Evolutionary conservation across 805 yeast genomes (phyloP).

Genomic region (Metschnikowia henanensis): DNA sequence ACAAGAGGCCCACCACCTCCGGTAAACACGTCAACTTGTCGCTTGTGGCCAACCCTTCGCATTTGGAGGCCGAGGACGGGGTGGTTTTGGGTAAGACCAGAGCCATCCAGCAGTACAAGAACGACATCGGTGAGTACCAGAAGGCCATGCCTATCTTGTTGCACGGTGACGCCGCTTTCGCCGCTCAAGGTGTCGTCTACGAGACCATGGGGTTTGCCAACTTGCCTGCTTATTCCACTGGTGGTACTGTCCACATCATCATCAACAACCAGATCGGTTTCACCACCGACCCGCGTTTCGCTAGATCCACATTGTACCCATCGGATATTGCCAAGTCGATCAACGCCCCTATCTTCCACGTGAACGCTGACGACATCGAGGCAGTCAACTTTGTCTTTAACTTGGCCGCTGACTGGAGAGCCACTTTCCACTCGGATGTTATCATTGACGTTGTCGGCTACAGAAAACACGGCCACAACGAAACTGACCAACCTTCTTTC

Average conservation of each 20-base stretch:
- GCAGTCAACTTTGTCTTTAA: conserved; percentile 88
- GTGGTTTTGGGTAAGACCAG: conserved; percentile 98
- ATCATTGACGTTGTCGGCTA: conserved; percentile 97
- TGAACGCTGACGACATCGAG: conserved; percentile 97
- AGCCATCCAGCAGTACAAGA: conserved; percentile 90
- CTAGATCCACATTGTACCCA: conserved; percentile 98
- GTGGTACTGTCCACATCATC: conserved; percentile 96
- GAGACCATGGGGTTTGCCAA: conserved; percentile 95
- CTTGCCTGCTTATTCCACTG: conserved; percentile 94
- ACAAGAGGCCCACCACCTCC: conserved; percentile 97
- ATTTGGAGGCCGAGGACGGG: conserved; percentile 98
- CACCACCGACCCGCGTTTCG: conserved; percentile 97
- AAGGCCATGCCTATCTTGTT: conserved; percentile 91
- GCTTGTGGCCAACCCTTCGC: conserved; percentile 98
- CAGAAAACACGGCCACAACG: conserved; percentile 99
- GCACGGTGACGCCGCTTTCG: conserved; percentile 99
- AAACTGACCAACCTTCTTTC: conserved; percentile 98
- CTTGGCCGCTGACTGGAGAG: conserved; percentile 98
- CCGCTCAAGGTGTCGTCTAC: conserved; percentile 98
- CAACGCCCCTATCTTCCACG: conserved; percentile 99
- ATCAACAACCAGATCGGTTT: conserved; percentile 99
- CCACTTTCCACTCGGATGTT: conserved; percentile 94
- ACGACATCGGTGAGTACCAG: conserved; percentile 76
- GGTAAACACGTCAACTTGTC: conserved; percentile 96
- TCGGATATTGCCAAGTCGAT: conserved; percentile 95